Base-by-base conservation (phyloP, 2,329 filamentous ascomycete genomes). In the Fusarium sp. region DNA sequence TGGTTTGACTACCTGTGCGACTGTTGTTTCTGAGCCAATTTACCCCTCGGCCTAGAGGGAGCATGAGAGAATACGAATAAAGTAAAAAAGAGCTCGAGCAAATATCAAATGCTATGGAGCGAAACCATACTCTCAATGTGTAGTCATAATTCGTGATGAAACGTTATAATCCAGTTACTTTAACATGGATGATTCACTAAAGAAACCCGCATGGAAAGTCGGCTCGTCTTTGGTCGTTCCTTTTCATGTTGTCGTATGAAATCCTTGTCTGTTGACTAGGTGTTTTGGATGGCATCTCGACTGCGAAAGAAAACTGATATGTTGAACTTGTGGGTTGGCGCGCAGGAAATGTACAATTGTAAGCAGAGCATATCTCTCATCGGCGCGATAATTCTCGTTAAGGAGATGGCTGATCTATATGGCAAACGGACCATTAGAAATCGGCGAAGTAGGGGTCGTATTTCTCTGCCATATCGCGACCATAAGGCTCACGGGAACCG, bases 391-490 rank as follows among this genome's bases (percentile, higher is more conserved):
- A 27, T 23, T 23, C 41, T 30, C 6, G 23, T 22, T 17, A 30
- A 41, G 13, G 15, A 45, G 9, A 27, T 44, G 25, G 33, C 27
- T 48, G 23, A 9, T 25, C 20, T 32, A 11, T 17, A 57, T 23
- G 32, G 41, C 27, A 37, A 22, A 20, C 32, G 32, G 13, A 9
- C 40, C 30, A 43, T 58, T 50, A 65, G 49, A 95, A 94, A 67
- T 91, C 90, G 64, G 84, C 83, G 76, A 95, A 95, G 72, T 84
- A 87, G 51, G 84, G 81, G 56, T 94, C 92, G 77, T 92, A 94
- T 79, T 88, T 88, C 44, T 83, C 82, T 33, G 83, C 83, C 84
- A 93, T 83, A 44, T 93, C 90, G 41, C 87, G 84, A 5, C 89
- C 91, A 73, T 94, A 94, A 56, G 82, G 80, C 39, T 91, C 89